Evolutionary conservation across 352 stramenopile genomes (phyloP), one percentile per base, ranked within the genome.

Genomic region (Elongisporangium anandrum): DNA sequence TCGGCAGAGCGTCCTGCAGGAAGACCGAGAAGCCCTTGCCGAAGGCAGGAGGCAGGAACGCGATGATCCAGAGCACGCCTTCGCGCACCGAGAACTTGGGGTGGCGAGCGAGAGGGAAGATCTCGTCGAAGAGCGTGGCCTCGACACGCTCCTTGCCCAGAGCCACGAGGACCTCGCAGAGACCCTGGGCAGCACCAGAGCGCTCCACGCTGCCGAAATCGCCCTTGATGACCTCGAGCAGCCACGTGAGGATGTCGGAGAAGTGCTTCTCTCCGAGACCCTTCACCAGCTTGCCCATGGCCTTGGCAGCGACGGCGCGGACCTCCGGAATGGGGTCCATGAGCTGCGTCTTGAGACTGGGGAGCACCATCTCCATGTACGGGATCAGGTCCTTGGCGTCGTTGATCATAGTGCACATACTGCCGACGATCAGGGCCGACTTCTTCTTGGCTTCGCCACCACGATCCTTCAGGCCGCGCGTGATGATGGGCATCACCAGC

Each of bases 401-500:
- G 68, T 98, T 98, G 50, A 99, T 98, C 96, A 99, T 99, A 5
- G 92, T 96, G 66, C 94, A 99, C 77, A 99, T 99, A 66, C 98
- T 99, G 56, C 98, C 98, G 19, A 97, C 96, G 68, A 99, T 99
- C 4, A 99, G 78, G 5, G 97, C 97, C 22, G 96, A 96, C 72
- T 99, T 99, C 61, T 98, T 97, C 81, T 99, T 99, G 13, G 96
- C 93, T 54, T 98, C 98, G 51, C 96, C 97, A 34, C 77, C 85
- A 47, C 97, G 89, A 69, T 99, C 98, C 61, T 95, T 97, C n/a
- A 99, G 73, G 22, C 97, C 98, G 22, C 98, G 92, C 59, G 98
- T 94, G 55, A 99, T 88, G 60, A 99, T 98, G 21, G 98, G 98
- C 75, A 99, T 98, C 63, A 99, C 94, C n/a, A 99, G 84, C 21